A percentile compares a stretch with the other conserved stretches of the same genome.
phyloP scores from a whole-genome alignment of 1,139 yeast genomes.

The Kluyveromyces sp. region DNA sequence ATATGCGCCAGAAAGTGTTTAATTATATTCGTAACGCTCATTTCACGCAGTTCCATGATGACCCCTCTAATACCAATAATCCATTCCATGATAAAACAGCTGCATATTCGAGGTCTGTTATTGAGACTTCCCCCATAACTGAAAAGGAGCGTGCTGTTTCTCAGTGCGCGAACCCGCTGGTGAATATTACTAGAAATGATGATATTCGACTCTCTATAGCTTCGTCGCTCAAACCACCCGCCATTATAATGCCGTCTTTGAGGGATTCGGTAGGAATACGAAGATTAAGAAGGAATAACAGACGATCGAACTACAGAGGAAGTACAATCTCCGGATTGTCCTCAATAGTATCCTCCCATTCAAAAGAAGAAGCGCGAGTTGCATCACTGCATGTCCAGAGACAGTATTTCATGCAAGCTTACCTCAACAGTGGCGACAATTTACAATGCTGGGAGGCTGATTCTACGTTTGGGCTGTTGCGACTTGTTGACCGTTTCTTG shows the following conservation, averaged over 20 bases:
- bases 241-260: background rate
- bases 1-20: slow-evolving; percentile 11
- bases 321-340: slow-evolving; percentile 14
- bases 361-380: slow-evolving; percentile 5
- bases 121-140: background rate
- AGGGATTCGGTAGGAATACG: background rate
- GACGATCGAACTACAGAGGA: slow-evolving; percentile 10
- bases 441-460: slow-evolving; percentile 20
- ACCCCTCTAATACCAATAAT: background rate
- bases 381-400: slow-evolving; percentile 11
- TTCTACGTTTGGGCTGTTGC: slow-evolving; percentile 24
- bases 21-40: background rate
- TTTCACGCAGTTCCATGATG: background rate
- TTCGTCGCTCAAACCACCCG: slow-evolving; percentile 1
- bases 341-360: slow-evolving; percentile 14
- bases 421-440: slow-evolving; percentile 16
- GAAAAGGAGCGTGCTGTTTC: background rate
- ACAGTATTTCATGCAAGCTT: slow-evolving; percentile 22
- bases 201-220: slow-evolving; percentile 1
- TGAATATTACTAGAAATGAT: background rate
- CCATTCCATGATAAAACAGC: background rate
- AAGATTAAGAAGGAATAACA: background rate
- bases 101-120: background rate
- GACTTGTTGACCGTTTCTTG: slow-evolving; percentile 26
- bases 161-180: background rate